phyloP scores from a whole-genome alignment of 2,329 filamentous ascomycete genomes.

The Clarireedia hainanense region DNA sequence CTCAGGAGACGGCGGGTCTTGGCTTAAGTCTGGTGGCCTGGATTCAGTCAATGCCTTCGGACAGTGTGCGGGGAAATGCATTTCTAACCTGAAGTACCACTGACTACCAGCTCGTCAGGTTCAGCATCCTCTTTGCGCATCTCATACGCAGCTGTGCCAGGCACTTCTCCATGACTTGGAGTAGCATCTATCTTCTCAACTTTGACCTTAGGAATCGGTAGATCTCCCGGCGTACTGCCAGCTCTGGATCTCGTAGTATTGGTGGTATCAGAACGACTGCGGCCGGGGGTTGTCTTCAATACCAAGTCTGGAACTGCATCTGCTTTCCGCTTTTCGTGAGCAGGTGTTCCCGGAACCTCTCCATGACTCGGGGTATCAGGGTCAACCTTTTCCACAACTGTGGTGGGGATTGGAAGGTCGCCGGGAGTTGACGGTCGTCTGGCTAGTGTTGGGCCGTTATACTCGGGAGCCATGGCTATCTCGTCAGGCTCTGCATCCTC shows the following conservation, averaged over 20 bases:
- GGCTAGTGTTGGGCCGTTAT: neutral
- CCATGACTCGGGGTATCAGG: slow-evolving; percentile 46
- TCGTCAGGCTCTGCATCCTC: slow-evolving; percentile 54
- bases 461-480: slow-evolving; percentile 35
- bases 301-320: slow-evolving; percentile 57
- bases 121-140: slow-evolving; percentile 49
- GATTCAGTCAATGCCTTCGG: slow-evolving; percentile 53
- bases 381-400: slow-evolving; percentile 50
- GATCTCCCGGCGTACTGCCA: slow-evolving; percentile 26
- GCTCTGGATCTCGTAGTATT: slow-evolving; percentile 19
- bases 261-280: slow-evolving; percentile 16
- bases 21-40: slow-evolving; percentile 38
- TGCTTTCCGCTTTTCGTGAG: slow-evolving; percentile 45
- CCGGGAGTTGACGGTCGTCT: slow-evolving; percentile 19
- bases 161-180: slow-evolving; percentile 52
- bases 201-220: slow-evolving; percentile 49
- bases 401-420: slow-evolving; percentile 44
- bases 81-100: slow-evolving; percentile 49
- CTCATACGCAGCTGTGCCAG: slow-evolving; percentile 49
- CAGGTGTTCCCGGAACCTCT: slow-evolving; percentile 52
- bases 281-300: slow-evolving; percentile 29
- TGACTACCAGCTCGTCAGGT: slow-evolving; percentile 50
- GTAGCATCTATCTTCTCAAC: slow-evolving; percentile 51
- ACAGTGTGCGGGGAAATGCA: slow-evolving; percentile 15
- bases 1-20: too few relatives aligned